Base-by-base conservation (phyloP, 1,284 basidiomycete species). In the Coniferiporia weirii region DNA sequence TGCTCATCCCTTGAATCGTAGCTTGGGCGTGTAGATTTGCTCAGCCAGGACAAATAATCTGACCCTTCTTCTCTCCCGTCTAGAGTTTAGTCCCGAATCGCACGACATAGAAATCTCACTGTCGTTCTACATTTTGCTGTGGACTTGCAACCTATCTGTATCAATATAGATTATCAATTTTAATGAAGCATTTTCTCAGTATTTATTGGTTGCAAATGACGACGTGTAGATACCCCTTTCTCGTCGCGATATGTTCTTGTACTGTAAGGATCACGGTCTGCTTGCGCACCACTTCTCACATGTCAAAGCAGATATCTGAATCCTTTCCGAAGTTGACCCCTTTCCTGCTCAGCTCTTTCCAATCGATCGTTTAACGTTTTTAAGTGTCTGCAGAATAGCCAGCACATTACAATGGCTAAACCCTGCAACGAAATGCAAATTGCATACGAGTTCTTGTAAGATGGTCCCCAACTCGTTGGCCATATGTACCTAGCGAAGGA, bases 341-440 rank as follows among this genome's bases (percentile, higher is more conserved):
- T 68, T 52, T 66, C 68, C 46, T 65, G 54, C 60, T 75, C 70
- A 35, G 68, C 67, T 57, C 61, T 59, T 47, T 72, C 72, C 32
- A 76, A 53, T 61, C 65, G 60, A 63, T 66, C 64, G 64, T 79
- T 79, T 61, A 74, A 60, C 1, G 63, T 49, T 27, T 70, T 69
- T 27, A 79, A 68, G 57, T 76, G 74, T 57, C 63, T 63, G 63
- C 76, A 73, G 70, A 83, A 79, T 48, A 77, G 60, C 60, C 74
- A 75, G 63, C 76, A 78, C 78, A 84, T 79, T 8, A 74, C 62
- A 22, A 81, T 77, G 7, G 72, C 68, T 17, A 74, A 47, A 1
- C 71, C 71, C 9, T 69, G 70, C n/a, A 72, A 71, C 32, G 77
- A 66, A 15, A 82, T 77, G 64, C 79, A 81, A 43, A 84, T 82